Base-by-base conservation (phyloP, 768 basidiomycete genomes). In the Boletus vermiculosoides region DNA sequence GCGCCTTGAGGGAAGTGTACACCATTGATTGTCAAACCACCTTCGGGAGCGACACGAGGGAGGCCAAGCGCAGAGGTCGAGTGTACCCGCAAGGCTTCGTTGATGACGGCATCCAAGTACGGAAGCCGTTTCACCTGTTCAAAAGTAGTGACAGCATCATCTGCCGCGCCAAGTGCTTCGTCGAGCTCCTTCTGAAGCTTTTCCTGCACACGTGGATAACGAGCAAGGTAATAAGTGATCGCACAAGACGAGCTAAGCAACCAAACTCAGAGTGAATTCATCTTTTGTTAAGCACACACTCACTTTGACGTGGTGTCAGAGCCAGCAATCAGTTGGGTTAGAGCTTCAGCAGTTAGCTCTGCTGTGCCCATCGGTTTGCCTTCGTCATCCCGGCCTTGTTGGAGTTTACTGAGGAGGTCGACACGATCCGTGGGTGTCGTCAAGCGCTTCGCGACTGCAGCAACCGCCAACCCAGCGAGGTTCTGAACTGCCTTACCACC, bases 221-320 rank as follows among this genome's bases (percentile, higher is more conserved):
- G 73, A 5, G 91, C 89, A 56, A 97, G 81, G 68, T 92, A 82
- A 76, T 92, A 94, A 23, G 90, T 80, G 66, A 95, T 93, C 12
- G 92, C 93, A 63, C 92, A 94, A 5, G 90, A 90, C 18, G 92
- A 94, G 76, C 91, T 93, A 56, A 33, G 36, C 31, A 18, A 37
- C 31, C 31, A 30, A 52, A 28, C 39, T 63, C 23, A 53, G 54
- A 33, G 36, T 41, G 50, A 41, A 39, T 22, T 11, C 25, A 28
- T 31, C 33, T 28, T 34, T 42, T 25, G 28, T 31, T 4, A 15
- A 15, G 10, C 47, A 45, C 20, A 39, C 37, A 42, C 86, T 58
- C 62, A 92, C 90, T 96, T 97, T 45, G 93, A 94, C 0, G 94
- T 96, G 1, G 94, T 97, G 65, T 97, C 94, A 4, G 88, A 90